Base-by-base conservation (phyloP, 192 early-diverging fungal species). In the Coemansia sp. region DNA sequence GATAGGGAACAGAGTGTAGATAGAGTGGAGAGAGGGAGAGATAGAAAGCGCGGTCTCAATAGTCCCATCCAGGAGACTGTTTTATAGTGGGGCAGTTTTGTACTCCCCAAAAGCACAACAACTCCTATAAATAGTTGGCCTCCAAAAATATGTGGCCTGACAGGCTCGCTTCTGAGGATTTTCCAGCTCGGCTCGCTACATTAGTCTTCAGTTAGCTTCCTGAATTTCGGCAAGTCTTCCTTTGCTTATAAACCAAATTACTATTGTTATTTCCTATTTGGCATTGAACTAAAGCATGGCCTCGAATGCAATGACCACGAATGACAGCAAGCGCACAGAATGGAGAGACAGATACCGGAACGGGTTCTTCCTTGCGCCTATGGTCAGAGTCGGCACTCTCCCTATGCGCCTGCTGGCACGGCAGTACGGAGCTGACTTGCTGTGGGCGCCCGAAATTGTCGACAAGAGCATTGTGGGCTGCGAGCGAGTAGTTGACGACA, bases 341-440 rank as follows among this genome's bases (percentile, higher is more conserved):
- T 69, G 65, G 68, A 64, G 31, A 53, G 71, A 75, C 44, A 61
- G 72, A 24, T 80, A 88, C 48, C 72, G 83, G 68, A 72, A 72
- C 24, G 76, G 81, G 15, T 69, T 90, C 39, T 92, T 97, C 38
- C 86, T 99, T 45, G 97, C 97, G 8, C 97, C 97, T 17, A 99
- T 99, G 97, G 97, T 96, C 50, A 87, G 97, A 29, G 81, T 96
- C 11, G 95, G 96, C 24, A 93, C 95, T 1, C 80, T 96, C 19
- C 96, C 97, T 1, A 91, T 95, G 87, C 84, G 97, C 38, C 78
- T 96, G 48, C 65, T 96, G 66, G 89, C 93, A 5, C 84, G 96
- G 17, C 81, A 90, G 58, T 93, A 95, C 67, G 95, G 97, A 3
- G 97, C 97, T n/a, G 92, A 98, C 74, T 67, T 95, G 36, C 94